Percentiles rank a stretch among this genome's conserved stretches.
phyloP scores from a whole-genome alignment of 306 rosid genomes.

The Clitoria ternatea region DNA sequence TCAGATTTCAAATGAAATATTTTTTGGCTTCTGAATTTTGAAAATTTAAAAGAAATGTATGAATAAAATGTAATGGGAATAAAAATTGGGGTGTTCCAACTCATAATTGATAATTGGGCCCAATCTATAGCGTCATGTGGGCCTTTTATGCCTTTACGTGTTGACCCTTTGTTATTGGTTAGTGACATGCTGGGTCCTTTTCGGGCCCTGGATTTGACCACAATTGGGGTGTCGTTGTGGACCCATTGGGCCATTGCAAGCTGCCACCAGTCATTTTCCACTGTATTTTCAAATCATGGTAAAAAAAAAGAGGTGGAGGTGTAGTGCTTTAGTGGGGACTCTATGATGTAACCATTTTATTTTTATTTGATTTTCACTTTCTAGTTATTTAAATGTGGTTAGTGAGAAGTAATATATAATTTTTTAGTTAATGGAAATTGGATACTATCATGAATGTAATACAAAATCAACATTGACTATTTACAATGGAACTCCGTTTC shows the following conservation, averaged over 20 bases:
- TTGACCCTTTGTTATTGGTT: constrained; percentile 7
- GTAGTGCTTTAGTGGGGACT: background rate
- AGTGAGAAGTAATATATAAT: too few species aligned
- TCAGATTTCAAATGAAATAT: too few species aligned
- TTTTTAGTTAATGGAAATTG: too few species aligned
- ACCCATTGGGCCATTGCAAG: constrained; percentile 23
- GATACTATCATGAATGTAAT: too few species aligned
- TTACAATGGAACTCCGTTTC: too few species aligned
- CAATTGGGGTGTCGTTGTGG: background rate
- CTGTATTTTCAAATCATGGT: background rate
- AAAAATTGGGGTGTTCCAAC: constrained; percentile 26
- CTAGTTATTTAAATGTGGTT: too few species aligned
- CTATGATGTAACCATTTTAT: background rate
- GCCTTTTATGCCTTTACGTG: background rate
- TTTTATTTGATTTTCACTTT: too few species aligned
- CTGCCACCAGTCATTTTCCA: background rate
- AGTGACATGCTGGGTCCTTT: constrained; percentile 27
- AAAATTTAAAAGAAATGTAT: too few species aligned
- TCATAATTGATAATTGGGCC: constrained; percentile 23
- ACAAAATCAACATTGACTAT: too few species aligned
- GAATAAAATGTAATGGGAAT: too few species aligned
- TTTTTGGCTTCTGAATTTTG: too few species aligned
- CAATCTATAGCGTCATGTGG: constrained; percentile 7
- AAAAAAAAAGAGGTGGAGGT: background rate
- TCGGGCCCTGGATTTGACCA: constrained; percentile 6